Percentiles rank a stretch among this genome's conserved stretches.
Evolutionary conservation across 768 basidiomycete genomes (phyloP).

Genomic region (Podaxis carcinomalis): DNA sequence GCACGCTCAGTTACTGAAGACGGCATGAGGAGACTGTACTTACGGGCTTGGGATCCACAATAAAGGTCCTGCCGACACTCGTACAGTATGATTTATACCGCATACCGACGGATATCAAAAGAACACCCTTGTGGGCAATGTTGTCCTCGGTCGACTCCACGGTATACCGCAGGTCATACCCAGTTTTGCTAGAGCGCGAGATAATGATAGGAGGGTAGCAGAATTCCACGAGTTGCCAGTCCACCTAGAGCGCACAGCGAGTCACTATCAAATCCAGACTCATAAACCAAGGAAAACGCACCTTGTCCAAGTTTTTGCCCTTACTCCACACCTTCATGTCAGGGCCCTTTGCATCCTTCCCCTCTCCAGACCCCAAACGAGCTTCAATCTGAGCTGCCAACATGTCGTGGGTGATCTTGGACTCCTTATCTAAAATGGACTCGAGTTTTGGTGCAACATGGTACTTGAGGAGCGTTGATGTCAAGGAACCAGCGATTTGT

Average conservation of each 20-base stretch:
- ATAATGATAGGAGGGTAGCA: constrained; percentile 96
- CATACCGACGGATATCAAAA: constrained; percentile 83
- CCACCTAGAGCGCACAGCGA: constrained; percentile 48
- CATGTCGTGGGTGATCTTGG: constrained; percentile 85
- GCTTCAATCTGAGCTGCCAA: constrained; percentile 84
- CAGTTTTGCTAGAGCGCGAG: constrained; percentile 75
- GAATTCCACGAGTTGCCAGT: constrained; percentile 89
- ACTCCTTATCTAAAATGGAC: constrained; percentile 86
- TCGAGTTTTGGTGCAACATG: constrained; percentile 88
- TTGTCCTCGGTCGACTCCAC: constrained; percentile 82
- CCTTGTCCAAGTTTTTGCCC: constrained; percentile 68
- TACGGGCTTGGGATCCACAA: constrained; percentile 90
- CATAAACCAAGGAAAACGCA: constrained; percentile 32
- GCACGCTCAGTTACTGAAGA: constrained; percentile 8
- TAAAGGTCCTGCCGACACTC: constrained; percentile 90
- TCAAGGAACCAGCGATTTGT: constrained; percentile 70
- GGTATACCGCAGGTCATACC: constrained; percentile 85
- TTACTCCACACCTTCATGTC: constrained; percentile 93
- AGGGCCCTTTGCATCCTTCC: constrained; percentile 71
- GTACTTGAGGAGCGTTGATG: constrained; percentile 79
- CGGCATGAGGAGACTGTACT: constrained; percentile 12
- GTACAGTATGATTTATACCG: constrained; percentile 92
- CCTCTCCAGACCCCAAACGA: constrained; percentile 82
- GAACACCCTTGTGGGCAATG: constrained; percentile 84
- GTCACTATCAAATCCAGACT: background rate